Evolutionary conservation across 352 stramenopile genomes (phyloP).

Genomic region (Peronospora farinosa): DNA sequence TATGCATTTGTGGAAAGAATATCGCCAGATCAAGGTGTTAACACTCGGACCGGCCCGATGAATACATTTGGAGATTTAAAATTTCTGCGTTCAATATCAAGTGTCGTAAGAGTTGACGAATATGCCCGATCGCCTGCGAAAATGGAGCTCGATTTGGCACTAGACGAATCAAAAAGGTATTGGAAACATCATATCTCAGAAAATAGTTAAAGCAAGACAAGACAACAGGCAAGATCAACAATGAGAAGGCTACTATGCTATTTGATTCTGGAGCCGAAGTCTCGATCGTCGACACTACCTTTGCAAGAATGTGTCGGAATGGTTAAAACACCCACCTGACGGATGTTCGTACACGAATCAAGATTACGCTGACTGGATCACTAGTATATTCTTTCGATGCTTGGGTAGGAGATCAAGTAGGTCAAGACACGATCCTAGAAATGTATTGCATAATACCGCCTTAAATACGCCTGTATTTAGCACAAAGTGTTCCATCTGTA

Average conservation of each 20-base stretch:
- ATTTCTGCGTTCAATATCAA: neutral
- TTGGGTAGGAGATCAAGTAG: slow-evolving; percentile 13
- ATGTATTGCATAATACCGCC: slow-evolving; percentile 22
- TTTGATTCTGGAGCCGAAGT: slow-evolving; percentile 23
- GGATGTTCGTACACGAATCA: slow-evolving; percentile 9
- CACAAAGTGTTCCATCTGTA: slow-evolving; percentile 1
- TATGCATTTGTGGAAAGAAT: neutral
- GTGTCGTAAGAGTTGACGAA: neutral
- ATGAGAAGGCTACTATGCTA: neutral
- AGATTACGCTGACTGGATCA: slow-evolving; percentile 6
- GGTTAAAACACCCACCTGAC: neutral
- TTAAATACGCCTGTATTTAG: slow-evolving; percentile 3
- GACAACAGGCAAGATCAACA: neutral
- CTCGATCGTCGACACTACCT: slow-evolving; percentile 16
- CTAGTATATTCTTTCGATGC: slow-evolving; percentile 13
- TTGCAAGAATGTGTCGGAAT: slow-evolving; percentile 3
- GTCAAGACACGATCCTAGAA: slow-evolving; percentile 8
- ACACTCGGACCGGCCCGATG: neutral
- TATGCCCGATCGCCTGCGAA: neutral
- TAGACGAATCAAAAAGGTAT: neutral
- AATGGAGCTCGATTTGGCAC: neutral
- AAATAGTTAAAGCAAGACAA: slow-evolving; percentile 1
- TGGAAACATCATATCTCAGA: neutral
- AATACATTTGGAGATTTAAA: neutral
- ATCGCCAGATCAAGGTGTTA: neutral